These are phyloP conservation scores for Monilinia laxa DNA, from an alignment of 2,329 filamentous ascomycete genomes.

Conservation along the genomic window DNA sequence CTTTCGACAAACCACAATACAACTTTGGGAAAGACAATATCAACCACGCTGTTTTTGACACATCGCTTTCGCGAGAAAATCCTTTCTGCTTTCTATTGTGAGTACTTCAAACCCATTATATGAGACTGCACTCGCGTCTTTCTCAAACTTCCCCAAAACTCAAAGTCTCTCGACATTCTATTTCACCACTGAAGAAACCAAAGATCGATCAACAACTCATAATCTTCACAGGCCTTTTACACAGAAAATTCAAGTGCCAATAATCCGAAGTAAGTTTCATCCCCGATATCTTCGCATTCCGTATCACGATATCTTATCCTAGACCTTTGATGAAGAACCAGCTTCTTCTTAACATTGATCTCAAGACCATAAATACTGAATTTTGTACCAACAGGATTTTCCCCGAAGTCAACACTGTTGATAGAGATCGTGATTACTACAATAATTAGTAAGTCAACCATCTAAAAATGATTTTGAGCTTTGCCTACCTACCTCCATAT, in stretches of 20 bases:
- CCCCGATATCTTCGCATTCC: neutral
- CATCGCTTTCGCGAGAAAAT: constrained; percentile 6
- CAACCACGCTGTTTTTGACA: constrained; percentile 2
- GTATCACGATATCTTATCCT: neutral
- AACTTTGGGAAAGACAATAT: constrained; percentile 3
- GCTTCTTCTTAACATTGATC: neutral
- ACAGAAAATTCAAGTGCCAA: constrained; percentile 3
- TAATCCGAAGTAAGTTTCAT: constrained; percentile 2
- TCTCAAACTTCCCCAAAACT: neutral
- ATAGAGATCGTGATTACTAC: neutral
- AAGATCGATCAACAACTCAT: constrained; percentile 9
- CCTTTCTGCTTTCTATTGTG: constrained; percentile 17
- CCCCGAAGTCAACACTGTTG: neutral
- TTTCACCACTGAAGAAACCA: constrained; percentile 5
- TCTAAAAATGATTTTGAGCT: neutral
- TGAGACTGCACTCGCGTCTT: constrained; percentile 6
- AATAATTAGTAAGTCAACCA: neutral
- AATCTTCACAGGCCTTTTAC: neutral
- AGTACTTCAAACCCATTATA: neutral
- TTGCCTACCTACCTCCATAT: neutral
- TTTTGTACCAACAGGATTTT: neutral
- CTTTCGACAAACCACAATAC: constrained; percentile 8
- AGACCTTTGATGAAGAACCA: neutral
- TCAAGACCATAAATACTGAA: neutral
- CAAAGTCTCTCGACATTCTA: neutral